phyloP scores from a whole-genome alignment of 805 yeast species.

The Sporopachydermia quercuum region DNA sequence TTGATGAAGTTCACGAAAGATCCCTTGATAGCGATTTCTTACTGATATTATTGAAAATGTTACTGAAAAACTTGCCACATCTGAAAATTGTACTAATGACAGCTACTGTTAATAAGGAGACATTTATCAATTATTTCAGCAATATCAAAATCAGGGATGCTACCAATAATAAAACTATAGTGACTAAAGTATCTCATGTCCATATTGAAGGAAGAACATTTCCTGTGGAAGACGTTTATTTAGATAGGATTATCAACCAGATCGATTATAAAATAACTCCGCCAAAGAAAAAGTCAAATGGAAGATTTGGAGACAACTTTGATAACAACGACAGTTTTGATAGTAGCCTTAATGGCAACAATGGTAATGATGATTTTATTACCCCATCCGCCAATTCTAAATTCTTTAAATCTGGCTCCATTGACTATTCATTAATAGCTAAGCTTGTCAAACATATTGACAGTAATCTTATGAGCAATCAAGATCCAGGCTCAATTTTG shows the following conservation, averaged over 20 bases:
- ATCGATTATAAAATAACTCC: conserved; percentile 32
- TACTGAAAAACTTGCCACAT: conserved; percentile 30
- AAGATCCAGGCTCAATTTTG: conserved; percentile 56
- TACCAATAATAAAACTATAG: no score
- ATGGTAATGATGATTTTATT: conserved; percentile 24
- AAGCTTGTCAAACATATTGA: conserved; percentile 41
- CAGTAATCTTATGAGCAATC: conserved; percentile 23
- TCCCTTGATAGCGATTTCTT: conserved; percentile 83
- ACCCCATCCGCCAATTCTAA: conserved; percentile 50
- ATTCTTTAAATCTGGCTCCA: conserved; percentile 48
- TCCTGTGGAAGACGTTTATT: conserved; percentile 67
- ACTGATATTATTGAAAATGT: conserved; percentile 55
- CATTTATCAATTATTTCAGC: conserved; percentile 54
- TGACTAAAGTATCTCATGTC: conserved; percentile 36
- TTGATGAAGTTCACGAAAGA: conserved; percentile 96
- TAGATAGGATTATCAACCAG: conserved; percentile 47
- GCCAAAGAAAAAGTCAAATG: background rate
- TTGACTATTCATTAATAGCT: conserved; percentile 62
- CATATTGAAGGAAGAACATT: conserved; percentile 91
- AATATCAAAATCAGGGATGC: conserved; percentile 13
- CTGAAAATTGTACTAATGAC: conserved; percentile 76
- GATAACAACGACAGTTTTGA: conserved; percentile 11
- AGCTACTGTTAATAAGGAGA: conserved; percentile 71
- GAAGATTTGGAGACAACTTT: conserved; percentile 5
- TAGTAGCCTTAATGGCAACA: conserved; percentile 9